phyloP scores from a whole-genome alignment of 2,329 filamentous ascomycete genomes.

The Colletotrichum sp. region DNA sequence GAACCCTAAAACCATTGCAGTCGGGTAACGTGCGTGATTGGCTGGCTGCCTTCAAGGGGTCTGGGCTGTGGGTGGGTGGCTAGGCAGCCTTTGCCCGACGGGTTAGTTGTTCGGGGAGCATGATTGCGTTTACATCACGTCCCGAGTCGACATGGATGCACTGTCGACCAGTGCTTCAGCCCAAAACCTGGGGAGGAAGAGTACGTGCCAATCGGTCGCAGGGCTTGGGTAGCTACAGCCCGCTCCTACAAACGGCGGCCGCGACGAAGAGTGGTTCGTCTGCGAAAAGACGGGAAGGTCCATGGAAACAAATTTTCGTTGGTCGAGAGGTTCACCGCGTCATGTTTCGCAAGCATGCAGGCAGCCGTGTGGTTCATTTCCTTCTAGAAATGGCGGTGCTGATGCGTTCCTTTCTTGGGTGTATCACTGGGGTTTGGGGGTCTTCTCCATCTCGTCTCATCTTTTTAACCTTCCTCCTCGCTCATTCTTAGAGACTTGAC shows the following conservation, averaged over 20 bases:
- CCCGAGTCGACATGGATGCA: not conserved
- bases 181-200: not conserved
- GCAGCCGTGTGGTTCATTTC: not conserved
- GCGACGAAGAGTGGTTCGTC: not conserved
- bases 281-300: not conserved
- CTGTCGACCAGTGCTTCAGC: not conserved
- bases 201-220: not conserved
- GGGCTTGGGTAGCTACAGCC: not conserved
- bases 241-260: not conserved
- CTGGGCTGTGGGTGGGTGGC: not conserved
- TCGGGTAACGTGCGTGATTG: not conserved
- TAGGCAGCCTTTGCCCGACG: not conserved
- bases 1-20: not conserved
- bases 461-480: slow-evolving; percentile 2
- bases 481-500: not conserved
- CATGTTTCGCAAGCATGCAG: not conserved
- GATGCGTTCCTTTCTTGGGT: not conserved
- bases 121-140: not conserved
- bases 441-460: slow-evolving; percentile 9
- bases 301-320: not conserved
- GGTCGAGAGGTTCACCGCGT: not conserved
- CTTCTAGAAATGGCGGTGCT: not conserved
- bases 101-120: not conserved
- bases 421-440: not conserved
- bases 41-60: not conserved